Percentiles rank a stretch among this genome's conserved stretches.
Conservation (phyloP, 2,329 filamentous ascomycete species). For the Penicillium sp. region DNA sequence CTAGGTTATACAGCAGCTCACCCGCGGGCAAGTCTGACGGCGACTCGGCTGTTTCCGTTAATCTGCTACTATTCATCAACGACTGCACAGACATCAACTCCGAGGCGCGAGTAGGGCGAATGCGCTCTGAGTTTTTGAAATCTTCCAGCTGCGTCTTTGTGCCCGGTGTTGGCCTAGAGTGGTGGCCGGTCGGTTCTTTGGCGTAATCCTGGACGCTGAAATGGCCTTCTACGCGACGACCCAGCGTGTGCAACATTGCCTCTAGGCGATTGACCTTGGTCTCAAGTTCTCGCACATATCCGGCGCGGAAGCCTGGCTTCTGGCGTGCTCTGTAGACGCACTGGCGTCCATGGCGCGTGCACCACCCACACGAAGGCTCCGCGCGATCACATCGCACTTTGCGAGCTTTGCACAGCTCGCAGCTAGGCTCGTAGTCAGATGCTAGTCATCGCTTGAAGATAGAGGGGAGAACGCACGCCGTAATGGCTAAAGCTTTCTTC, state of each 20-base stretch:
- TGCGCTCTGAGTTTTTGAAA: not conserved
- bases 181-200: not conserved
- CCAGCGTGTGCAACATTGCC: not conserved
- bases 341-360: not conserved
- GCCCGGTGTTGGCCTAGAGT: not conserved
- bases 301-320: conserved; percentile 6
- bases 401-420: conserved; percentile 5
- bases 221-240: not conserved
- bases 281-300: conserved; percentile 7
- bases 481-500: not conserved
- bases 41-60: conserved; percentile 27
- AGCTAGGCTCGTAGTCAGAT: not conserved
- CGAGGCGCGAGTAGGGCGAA: not conserved
- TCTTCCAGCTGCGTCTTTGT: not conserved
- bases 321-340: conserved; percentile 1
- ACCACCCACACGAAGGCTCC: conserved; percentile 8
- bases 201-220: not conserved
- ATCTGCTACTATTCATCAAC: not conserved
- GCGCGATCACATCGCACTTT: conserved; percentile 8
- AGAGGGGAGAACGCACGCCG: not conserved
- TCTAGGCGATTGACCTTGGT: conserved; percentile 4
- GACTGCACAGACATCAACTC: conserved; percentile 6
- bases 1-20: conserved; percentile 66
- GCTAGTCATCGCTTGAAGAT: not conserved
- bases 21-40: conserved; percentile 71